These are phyloP conservation scores for Sphagnum contortum DNA, from an alignment of 225 moss, liverwort and hornwort species.

Conservation along the genomic window DNA sequence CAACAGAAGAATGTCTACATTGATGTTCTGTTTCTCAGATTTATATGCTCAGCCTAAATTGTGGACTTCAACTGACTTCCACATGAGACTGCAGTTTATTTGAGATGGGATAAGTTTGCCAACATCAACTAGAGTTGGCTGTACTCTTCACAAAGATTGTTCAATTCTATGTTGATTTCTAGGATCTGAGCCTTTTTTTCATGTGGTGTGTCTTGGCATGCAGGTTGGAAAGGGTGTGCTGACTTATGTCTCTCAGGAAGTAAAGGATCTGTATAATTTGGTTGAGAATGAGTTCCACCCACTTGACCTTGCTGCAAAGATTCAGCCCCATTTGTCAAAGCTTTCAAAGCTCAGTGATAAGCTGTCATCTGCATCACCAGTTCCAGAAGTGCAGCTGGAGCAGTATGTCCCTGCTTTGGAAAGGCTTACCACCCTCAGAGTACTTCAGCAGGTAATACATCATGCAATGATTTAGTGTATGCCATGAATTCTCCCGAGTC, in stretches of 20 bases:
- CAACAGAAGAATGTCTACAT: neutral
- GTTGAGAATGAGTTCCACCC: constrained; percentile 91
- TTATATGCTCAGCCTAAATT: neutral
- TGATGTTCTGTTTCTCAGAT: neutral
- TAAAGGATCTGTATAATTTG: constrained; percentile 75
- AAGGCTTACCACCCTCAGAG: constrained; percentile 80
- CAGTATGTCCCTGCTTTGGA: constrained; percentile 82
- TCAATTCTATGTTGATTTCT: neutral
- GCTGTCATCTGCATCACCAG: constrained; percentile 89
- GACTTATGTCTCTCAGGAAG: constrained; percentile 83
- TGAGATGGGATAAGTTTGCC: neutral
- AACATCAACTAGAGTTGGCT: neutral
- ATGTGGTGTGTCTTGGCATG: neutral
- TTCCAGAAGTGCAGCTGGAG: constrained; percentile 91
- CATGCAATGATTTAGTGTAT: neutral
- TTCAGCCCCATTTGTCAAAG: constrained; percentile 58
- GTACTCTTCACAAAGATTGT: neutral
- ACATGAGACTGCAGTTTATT: neutral
- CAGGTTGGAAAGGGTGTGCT: constrained; percentile 91
- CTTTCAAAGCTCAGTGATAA: constrained; percentile 75
- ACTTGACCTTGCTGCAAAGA: constrained; percentile 66
- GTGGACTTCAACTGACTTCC: neutral
- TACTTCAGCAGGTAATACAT: constrained; percentile 63
- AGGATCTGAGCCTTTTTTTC: too few relatives aligned
- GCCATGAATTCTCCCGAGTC: neutral